Conservation (phyloP, 306 rosid genomes). For the Lathyrus sativus region DNA sequence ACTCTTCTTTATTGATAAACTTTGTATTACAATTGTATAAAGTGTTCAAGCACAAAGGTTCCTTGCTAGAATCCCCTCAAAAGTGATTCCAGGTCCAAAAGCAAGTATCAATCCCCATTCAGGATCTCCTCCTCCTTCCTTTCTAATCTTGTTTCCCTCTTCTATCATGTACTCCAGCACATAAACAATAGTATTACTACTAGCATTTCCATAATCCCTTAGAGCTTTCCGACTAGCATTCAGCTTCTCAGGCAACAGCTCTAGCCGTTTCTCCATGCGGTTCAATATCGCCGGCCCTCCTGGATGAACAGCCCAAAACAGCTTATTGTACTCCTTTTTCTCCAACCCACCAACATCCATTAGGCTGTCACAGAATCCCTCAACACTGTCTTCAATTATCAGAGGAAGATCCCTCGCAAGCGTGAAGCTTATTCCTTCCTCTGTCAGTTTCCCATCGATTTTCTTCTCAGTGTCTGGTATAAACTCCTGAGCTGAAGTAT, state of each 20-base stretch:
- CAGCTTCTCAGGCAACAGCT: constrained; percentile 73
- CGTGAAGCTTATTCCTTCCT: constrained; percentile 87
- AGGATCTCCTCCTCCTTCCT: constrained; percentile 43
- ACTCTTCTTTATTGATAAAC: neutral
- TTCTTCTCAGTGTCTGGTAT: constrained; percentile 70
- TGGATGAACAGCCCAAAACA: constrained; percentile 95
- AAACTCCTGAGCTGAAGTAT: constrained; percentile 70
- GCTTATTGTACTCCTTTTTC: constrained; percentile 57
- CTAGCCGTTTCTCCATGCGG: constrained; percentile 75
- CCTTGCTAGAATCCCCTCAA: constrained; percentile 86
- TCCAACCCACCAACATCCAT: constrained; percentile 50
- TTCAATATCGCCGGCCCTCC: constrained; percentile 92
- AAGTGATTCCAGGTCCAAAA: constrained; percentile 91
- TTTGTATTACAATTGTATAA: neutral
- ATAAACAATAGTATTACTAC: constrained; percentile 83
- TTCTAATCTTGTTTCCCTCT: constrained; percentile 55
- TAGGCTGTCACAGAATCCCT: constrained; percentile 69
- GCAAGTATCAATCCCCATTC: constrained; percentile 92
- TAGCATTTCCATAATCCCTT: constrained; percentile 87
- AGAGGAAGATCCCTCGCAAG: constrained; percentile 86
- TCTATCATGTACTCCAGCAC: constrained; percentile 88
- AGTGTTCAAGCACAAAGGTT: constrained; percentile 52
- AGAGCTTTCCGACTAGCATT: constrained; percentile 75
- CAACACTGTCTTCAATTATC: constrained; percentile 76
- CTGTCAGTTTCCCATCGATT: constrained; percentile 87